Percentiles rank a stretch among this genome's conserved stretches.
Evolutionary conservation across 192 early-diverging fungal species (phyloP).

Genomic region (Linnemannia exigua): DNA sequence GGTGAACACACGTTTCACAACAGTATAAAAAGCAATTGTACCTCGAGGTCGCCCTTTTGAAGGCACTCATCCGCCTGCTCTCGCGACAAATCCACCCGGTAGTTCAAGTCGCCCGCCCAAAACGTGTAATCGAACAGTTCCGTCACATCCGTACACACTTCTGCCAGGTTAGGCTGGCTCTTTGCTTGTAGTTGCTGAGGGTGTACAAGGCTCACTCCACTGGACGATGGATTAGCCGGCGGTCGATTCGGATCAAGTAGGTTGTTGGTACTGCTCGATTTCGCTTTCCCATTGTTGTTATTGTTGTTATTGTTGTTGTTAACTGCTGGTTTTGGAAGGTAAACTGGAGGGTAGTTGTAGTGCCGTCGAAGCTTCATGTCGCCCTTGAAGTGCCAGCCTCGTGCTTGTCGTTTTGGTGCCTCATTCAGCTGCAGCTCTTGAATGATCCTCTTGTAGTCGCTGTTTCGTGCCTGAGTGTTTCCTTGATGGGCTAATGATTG

Average conservation of each 20-base stretch:
- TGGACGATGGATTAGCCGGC: neutral
- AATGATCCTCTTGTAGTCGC: conserved; percentile 60
- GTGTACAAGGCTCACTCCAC: neutral
- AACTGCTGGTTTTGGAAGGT: neutral
- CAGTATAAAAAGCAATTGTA: neutral
- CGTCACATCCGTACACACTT: conserved; percentile 39
- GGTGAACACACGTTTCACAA: no score
- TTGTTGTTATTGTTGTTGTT: neutral
- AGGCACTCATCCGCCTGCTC: conserved; percentile 64
- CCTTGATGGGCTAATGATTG: conserved; percentile 56
- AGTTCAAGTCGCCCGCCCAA: conserved; percentile 88
- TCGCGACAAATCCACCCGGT: conserved; percentile 72
- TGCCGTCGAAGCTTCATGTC: conserved; percentile 55
- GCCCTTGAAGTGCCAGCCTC: conserved; percentile 47
- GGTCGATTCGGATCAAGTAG: neutral
- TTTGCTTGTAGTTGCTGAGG: neutral
- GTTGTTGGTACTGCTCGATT: neutral
- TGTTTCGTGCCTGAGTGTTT: conserved; percentile 52
- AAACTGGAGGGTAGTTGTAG: conserved; percentile 14
- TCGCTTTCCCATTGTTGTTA: conserved; percentile 10
- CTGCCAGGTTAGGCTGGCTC: neutral
- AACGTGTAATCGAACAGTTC: conserved; percentile 72
- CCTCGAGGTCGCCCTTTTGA: conserved; percentile 62
- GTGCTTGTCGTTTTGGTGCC: conserved; percentile 37
- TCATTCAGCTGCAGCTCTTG: conserved; percentile 62